Evolutionary conservation across 176 grass and related monocot species (phyloP), one percentile per base, ranked within the genome.

Genomic region (Avena eriantha): DNA sequence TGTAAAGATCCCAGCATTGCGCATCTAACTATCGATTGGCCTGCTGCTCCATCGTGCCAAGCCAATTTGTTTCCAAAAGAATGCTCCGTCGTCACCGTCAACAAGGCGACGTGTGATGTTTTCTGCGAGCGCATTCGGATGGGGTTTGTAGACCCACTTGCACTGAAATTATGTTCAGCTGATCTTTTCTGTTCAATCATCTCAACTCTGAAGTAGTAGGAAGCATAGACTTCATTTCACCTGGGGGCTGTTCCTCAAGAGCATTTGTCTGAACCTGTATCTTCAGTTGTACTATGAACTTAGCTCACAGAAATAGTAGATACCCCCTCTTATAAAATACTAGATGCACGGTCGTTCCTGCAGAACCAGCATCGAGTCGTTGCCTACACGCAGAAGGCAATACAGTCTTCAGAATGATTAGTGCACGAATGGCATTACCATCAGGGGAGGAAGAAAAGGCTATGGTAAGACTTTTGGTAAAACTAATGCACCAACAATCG

Each of bases 401-500:
- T 59, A 59, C 8, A 59, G n/a, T 21, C 21, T 3, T 22, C 57
- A 0, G 57, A 59, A 59, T 59, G 57, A 22, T 59, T 21, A 10
- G 3, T 58, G 56, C 56, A 8, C 7, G 55, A 59, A 59, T 46
- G 6, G 43, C 43, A 46, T 46, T 46, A 59, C 2, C 21, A n/a
- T 8, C 1, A 0, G 21, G 8, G 57, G 57, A 59, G 57, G 8
- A n/a, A 59, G 21, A 22, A 59, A 21, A 59, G 2, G 21, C 19
- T 59, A 59, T 59, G 56, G n/a, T 19, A 55, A 55, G 53, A 16
- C 53, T 55, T 55, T 55, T 7, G 54, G 1, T 57, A 21, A 39
- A 1, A 10, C 7, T 46, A 3, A 3, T 0, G 0, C 16, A 39
- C 2, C 8, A 21, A 19, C 4, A 59, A 98, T 94, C 93, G 93